Evolutionary conservation across 1,284 basidiomycete genomes (phyloP), one percentile per base, ranked within the genome.

Genomic region (Cerrena zonata): DNA sequence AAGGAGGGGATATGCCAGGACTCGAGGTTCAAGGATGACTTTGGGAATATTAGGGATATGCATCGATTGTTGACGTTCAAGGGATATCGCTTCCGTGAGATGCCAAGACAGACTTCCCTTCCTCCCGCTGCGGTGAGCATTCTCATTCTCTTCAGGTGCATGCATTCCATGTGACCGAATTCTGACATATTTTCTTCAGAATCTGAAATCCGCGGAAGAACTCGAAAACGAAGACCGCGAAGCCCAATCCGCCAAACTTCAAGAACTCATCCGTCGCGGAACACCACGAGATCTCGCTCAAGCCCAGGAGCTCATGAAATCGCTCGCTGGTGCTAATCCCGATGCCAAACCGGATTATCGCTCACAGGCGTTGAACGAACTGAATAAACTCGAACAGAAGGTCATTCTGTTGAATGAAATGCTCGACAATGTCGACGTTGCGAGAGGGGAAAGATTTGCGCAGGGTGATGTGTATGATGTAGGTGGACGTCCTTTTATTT

Each of bases 41-140:
- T 99, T 45, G 91, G 91, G 2, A 97, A 99, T 63, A 97, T 99
- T 56, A 74, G 95, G 55, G 96, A 99, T 70, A 99, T 99, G 96
- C 91, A 98, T 69, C 75, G 95, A 18, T 71, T 99, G 50, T 71
- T 99, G 53, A 89, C 84, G 10, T 98, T 96, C 78, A 99, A 99
- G 67, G 94, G 94, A 1, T 97, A 97, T 69, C 81, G 93, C 10
- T 97, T 97, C 73, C 84, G 91, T 53, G 86, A 80, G 61, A 66
- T 70, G 53, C 71, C 72, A 56, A 76, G 72, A 56, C 73, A 61
- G 53, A 73, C 61, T 53, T 56, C 69, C 0, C 61, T 77, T 1
- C 78, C 76, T 55, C 69, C 72, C 27, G 71, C 74, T 19, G 73
- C 81, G 47, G 82, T 83, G 52, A 54, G 76, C 66, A 3, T n/a